A percentile compares a stretch with the other conserved stretches of the same genome.
Conservation (phyloP, 2,329 filamentous ascomycete species). For the Pseudogymnoascus sp. region DNA sequence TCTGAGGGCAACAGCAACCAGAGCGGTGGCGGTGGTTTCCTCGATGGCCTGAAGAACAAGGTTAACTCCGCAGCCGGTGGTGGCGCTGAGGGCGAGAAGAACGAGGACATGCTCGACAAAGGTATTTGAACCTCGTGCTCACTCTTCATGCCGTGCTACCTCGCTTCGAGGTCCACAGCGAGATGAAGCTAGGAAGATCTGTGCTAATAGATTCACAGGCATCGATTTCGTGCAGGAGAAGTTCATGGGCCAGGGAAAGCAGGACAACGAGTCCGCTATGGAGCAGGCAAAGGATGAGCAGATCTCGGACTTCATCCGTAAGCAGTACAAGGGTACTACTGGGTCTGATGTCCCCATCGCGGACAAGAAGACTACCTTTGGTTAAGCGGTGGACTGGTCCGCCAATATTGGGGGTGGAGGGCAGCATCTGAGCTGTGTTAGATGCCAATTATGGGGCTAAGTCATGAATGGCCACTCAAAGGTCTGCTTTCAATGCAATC, state of each 20-base stretch:
- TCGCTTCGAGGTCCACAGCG: neutral
- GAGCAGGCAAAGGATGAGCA: constrained; percentile 81
- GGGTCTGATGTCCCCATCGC: constrained; percentile 61
- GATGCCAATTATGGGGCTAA: neutral
- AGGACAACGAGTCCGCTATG: constrained; percentile 62
- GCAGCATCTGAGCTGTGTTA: neutral
- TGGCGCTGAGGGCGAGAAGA: constrained; percentile 66
- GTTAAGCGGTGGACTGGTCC: neutral
- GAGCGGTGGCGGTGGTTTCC: constrained; percentile 36
- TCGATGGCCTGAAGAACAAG: constrained; percentile 58
- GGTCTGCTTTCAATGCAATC: neutral
- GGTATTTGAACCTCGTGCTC: constrained; percentile 37
- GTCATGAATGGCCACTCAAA: neutral
- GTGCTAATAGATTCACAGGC: constrained; percentile 37
- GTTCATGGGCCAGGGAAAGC: constrained; percentile 58
- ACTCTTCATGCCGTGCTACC: neutral
- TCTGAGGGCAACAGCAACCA: constrained; percentile 25
- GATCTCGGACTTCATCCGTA: constrained; percentile 64
- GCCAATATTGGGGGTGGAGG: neutral
- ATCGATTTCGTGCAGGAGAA: constrained; percentile 73
- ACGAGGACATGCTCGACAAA: constrained; percentile 77
- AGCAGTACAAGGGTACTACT: constrained; percentile 58
- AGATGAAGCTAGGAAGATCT: neutral
- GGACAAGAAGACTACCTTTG: constrained; percentile 49
- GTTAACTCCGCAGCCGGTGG: constrained; percentile 65